Base-by-base conservation (phyloP, 2,329 filamentous ascomycete genomes). In the Fusarium austroafricanum region DNA sequence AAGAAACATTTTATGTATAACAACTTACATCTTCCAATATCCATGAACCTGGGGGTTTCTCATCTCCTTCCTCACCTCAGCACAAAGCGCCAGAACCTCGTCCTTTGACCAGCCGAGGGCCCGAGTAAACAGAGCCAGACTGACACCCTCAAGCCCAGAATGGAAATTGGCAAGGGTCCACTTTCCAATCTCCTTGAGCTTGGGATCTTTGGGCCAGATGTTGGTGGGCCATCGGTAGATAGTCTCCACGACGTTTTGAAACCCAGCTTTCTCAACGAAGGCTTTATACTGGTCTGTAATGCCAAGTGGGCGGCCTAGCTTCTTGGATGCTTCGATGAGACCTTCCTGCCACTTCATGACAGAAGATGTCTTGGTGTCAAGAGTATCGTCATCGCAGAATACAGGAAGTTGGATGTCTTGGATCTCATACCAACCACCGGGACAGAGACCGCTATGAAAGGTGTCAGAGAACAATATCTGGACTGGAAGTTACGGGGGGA, bases 211-310 rank as follows among this genome's bases (percentile, higher is more conserved):
- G 0, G 70, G 65, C 67, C 67, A 72, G 11, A 65, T 26, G 15
- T 68, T 67, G 0, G 55, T 71, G 2, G 70, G 70, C 70, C 70
- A 72, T 11, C 44, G 61, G 28, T 62, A 70, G 1, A 53, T 45
- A 1, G 56, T 68, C 20, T 66, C 63, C 2, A 59, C 50, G 10
- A 73, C 47, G 5, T 70, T 57, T 2, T 37, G 20, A 9, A 70
- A 73, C 0, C 68, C 66, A 2, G 37, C 37, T 0, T 62, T 37
- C 21, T 55, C 35, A 0, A 72, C 18, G 8, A 69, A 43, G 5
- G 28, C 28, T 29, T 29, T 29, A 29, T 23, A 23, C 21, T 23
- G 21, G 21, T 23, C 21, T 6, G 21, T 23, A 23, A 23, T 23
- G 21, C 21, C 21, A 23, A 23, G 21, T 23, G 21, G 21, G 21